These are phyloP conservation scores for Aegle marmelos DNA, from an alignment of 345 rosid species.

Conservation along the genomic window DNA sequence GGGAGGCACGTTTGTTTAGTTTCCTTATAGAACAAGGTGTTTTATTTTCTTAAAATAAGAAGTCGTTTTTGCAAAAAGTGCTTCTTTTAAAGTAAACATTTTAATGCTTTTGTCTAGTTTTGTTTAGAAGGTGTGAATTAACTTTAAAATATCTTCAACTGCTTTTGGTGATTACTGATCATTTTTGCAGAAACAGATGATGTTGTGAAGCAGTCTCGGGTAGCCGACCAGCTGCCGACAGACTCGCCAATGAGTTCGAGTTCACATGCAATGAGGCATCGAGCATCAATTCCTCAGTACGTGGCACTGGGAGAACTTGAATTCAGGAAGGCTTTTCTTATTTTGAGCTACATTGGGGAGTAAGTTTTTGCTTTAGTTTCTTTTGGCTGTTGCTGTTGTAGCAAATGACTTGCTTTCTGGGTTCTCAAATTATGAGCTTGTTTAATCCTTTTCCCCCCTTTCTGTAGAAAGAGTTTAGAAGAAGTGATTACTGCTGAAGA, in stretches of 20 bases:
- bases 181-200: neutral
- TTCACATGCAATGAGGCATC: neutral
- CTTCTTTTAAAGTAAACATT: neutral
- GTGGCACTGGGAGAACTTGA: constrained; percentile 59
- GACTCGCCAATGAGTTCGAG: neutral
- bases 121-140: too few species aligned
- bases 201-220: neutral
- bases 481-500: constrained; percentile 31
- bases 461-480: constrained; percentile 34
- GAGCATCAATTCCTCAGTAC: constrained; percentile 26
- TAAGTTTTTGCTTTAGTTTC: constrained; percentile 24
- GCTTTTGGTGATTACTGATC: neutral
- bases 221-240: neutral
- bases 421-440: neutral
- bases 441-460: neutral
- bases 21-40: neutral
- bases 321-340: constrained; percentile 56
- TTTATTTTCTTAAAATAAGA: neutral
- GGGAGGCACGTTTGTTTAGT: neutral
- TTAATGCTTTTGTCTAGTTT: too few species aligned
- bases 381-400: neutral
- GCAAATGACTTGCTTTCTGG: neutral
- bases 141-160: too few species aligned
- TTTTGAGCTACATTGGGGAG: constrained; percentile 60
- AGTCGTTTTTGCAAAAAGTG: neutral